Evolutionary conservation across 306 rosid species (phyloP).

Genomic region (Trifolium subterraneum): DNA sequence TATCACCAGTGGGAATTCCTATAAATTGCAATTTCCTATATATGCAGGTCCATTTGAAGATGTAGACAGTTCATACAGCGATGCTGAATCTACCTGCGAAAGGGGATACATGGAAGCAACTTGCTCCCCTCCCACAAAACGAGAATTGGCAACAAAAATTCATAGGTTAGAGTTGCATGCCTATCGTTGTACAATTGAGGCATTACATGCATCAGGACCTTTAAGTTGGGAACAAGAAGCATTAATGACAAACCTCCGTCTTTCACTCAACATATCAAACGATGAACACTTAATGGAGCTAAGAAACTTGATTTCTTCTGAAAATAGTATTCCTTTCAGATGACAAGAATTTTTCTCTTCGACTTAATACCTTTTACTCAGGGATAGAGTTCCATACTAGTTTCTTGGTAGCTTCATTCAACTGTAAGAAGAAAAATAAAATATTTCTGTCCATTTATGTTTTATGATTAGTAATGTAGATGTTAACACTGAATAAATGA

Average conservation of each 20-base stretch:
- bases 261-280: conserved; percentile 88
- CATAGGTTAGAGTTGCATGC: conserved; percentile 97
- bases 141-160: conserved; percentile 72
- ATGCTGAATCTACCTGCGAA: conserved; percentile 69
- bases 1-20: conserved; percentile 52
- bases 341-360: conserved; percentile 57
- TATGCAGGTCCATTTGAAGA: conserved; percentile 63
- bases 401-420: conserved; percentile 51
- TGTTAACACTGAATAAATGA: conserved; percentile 51
- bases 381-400: conserved; percentile 55
- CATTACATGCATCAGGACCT: conserved; percentile 95
- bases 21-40: conserved; percentile 52
- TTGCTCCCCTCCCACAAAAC: conserved; percentile 53
- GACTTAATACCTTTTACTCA: conserved; percentile 43
- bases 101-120: conserved; percentile 56
- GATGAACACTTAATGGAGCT: conserved; percentile 93
- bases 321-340: conserved; percentile 68
- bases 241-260: conserved; percentile 94
- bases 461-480: conserved; percentile 55
- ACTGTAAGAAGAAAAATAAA: conserved; percentile 75
- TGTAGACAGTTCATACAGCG: conserved; percentile 55
- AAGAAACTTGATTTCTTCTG: conserved; percentile 81
- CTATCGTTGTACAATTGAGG: conserved; percentile 93
- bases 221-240: conserved; percentile 97
- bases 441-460: conserved; percentile 49